These are phyloP conservation scores for Apiotrichum laibachii DNA, from an alignment of 1,284 basidiomycete species.

Conservation along the genomic window DNA sequence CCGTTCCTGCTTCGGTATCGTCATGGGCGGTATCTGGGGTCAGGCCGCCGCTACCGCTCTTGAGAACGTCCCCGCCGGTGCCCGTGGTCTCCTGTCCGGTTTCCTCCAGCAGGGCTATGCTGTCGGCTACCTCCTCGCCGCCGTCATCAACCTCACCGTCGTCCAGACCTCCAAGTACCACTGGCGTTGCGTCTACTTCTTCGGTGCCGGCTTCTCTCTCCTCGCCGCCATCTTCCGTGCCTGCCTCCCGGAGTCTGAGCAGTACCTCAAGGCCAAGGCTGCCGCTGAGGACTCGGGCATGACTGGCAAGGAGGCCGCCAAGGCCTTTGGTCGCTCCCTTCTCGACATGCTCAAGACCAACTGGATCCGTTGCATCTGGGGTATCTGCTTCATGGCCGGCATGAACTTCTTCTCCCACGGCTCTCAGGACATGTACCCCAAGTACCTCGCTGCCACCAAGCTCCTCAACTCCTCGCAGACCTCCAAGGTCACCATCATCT, in stretches of 20 bases:
- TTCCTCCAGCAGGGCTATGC: constrained; percentile 78
- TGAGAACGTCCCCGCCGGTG: constrained; percentile 81
- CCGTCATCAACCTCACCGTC: constrained; percentile 62
- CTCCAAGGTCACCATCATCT: constrained; percentile 82
- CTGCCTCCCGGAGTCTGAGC: constrained; percentile 71
- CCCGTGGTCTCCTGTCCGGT: constrained; percentile 81
- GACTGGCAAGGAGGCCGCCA: constrained; percentile 56
- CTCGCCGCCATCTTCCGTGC: constrained; percentile 68
- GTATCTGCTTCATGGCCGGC: constrained; percentile 58
- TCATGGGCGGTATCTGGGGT: constrained; percentile 67
- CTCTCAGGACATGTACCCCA: constrained; percentile 57
- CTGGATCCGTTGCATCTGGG: constrained; percentile 77
- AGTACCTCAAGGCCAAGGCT: constrained; percentile 57
- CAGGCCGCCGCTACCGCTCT: constrained; percentile 57
- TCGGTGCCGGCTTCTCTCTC: constrained; percentile 62
- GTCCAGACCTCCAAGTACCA: constrained; percentile 36
- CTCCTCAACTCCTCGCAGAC: constrained; percentile 55
- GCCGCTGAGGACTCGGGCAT: constrained; percentile 47
- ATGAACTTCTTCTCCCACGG: constrained; percentile 79
- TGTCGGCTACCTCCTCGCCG: constrained; percentile 55
- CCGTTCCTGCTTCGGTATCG: constrained; percentile 72
- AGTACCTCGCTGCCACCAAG: constrained; percentile 29
- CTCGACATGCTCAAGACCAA: constrained; percentile 72
- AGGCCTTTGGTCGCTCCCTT: constrained; percentile 67
- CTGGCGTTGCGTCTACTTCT: constrained; percentile 54